phyloP scores from a whole-genome alignment of 495 filamentous ascomycete species.

The Tuber magnatum region DNA sequence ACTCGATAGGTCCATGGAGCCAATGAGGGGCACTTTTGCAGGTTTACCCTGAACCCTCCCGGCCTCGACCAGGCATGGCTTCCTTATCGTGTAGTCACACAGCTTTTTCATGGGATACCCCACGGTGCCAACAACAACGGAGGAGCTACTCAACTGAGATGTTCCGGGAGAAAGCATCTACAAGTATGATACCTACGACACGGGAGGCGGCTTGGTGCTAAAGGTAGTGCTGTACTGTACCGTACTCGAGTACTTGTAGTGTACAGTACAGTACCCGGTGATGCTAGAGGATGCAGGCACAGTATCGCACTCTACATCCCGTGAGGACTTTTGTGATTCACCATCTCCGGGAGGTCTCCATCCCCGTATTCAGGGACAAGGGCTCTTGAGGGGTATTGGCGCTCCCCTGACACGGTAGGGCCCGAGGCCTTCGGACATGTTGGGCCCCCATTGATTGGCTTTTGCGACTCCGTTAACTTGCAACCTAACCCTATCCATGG shows the following conservation, averaged over 20 bases:
- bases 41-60: too few relatives aligned
- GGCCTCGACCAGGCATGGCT: too few relatives aligned
- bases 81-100: too few relatives aligned
- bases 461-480: too few relatives aligned
- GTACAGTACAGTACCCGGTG: neutral
- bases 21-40: too few relatives aligned
- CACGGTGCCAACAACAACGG: neutral
- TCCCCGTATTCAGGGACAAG: neutral
- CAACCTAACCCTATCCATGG: too few relatives aligned
- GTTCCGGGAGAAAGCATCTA: neutral
- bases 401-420: too few relatives aligned
- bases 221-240: neutral
- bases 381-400: neutral
- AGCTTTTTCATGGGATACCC: too few relatives aligned
- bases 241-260: too few relatives aligned
- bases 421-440: too few relatives aligned
- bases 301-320: neutral
- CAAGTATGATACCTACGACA: neutral
- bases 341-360: neutral
- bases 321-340: neutral
- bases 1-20: too few relatives aligned
- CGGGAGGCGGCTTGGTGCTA: neutral
- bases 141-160: neutral
- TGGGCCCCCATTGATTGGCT: neutral
- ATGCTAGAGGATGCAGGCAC: neutral